Conservation (phyloP, 2,329 filamentous ascomycete species). For the Trichophyton verrucosum region DNA sequence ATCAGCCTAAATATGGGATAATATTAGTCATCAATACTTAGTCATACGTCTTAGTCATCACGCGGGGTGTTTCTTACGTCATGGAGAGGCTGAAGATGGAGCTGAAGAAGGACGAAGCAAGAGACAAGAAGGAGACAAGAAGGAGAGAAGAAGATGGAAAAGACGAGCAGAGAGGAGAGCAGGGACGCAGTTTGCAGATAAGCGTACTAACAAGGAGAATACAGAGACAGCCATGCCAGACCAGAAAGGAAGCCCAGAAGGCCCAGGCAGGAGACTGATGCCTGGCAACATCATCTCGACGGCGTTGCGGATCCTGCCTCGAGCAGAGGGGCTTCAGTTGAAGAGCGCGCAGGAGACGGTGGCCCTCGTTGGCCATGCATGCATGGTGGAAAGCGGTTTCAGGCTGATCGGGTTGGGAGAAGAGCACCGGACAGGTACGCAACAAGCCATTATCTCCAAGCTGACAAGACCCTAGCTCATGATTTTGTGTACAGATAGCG, state of each 20-base stretch:
- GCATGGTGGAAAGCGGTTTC: constrained; percentile 69
- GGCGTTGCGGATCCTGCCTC: constrained; percentile 21
- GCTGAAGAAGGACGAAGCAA: too few species aligned
- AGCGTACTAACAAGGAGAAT: not conserved
- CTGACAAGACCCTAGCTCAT: too few species aligned
- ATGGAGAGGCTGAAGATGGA: too few species aligned
- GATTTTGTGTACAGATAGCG: not conserved
- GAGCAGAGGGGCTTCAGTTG: constrained; percentile 16
- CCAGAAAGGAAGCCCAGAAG: not conserved
- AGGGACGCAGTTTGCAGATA: not conserved
- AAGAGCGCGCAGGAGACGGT: constrained; percentile 59
- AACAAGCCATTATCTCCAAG: not conserved
- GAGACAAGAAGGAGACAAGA: not conserved
- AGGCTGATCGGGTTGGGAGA: constrained; percentile 72
- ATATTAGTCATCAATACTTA: not conserved
- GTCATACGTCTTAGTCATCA: too few species aligned
- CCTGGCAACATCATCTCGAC: constrained; percentile 23
- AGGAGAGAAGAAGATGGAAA: not conserved
- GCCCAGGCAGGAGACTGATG: constrained; percentile 10
- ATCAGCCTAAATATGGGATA: too few species aligned
- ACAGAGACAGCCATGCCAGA: not conserved
- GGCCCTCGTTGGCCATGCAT: constrained; percentile 71
- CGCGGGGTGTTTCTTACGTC: too few species aligned
- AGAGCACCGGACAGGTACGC: constrained; percentile 56
- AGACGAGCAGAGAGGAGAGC: not conserved